phyloP scores from a whole-genome alignment of 306 rosid genomes.

The Pterocarpus santalinus region DNA sequence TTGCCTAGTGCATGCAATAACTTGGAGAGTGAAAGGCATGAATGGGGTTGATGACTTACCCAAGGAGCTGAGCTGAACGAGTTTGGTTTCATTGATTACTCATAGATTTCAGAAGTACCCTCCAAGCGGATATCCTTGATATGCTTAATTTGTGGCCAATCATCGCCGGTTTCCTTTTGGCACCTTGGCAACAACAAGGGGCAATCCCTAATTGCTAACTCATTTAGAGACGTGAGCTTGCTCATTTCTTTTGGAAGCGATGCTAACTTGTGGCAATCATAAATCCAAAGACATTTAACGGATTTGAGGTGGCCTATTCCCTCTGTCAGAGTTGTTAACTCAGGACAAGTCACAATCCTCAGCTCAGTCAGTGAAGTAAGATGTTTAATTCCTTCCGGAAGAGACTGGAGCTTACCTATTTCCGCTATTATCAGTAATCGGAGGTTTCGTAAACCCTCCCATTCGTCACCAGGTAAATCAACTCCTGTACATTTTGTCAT shows the following conservation, averaged over 20 bases:
- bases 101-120: no score
- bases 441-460: not conserved
- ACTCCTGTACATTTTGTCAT: not conserved
- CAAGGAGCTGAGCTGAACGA: not conserved
- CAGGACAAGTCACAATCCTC: not conserved
- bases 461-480: not conserved
- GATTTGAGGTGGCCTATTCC: no score
- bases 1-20: no score
- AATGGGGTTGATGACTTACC: not conserved
- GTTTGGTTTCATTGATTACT: not conserved
- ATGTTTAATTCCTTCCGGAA: slow-evolving; percentile 9
- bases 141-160: no score
- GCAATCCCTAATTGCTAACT: no score
- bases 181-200: no score
- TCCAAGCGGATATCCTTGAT: no score
- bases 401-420: not conserved
- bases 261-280: no score
- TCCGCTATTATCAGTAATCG: not conserved
- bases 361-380: not conserved
- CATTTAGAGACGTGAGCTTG: no score
- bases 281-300: no score
- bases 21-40: not conserved
- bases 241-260: no score
- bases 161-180: no score
- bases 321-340: not conserved